Base-by-base conservation (phyloP, 352 stramenopile genomes). In the Phytophthora constricta region DNA sequence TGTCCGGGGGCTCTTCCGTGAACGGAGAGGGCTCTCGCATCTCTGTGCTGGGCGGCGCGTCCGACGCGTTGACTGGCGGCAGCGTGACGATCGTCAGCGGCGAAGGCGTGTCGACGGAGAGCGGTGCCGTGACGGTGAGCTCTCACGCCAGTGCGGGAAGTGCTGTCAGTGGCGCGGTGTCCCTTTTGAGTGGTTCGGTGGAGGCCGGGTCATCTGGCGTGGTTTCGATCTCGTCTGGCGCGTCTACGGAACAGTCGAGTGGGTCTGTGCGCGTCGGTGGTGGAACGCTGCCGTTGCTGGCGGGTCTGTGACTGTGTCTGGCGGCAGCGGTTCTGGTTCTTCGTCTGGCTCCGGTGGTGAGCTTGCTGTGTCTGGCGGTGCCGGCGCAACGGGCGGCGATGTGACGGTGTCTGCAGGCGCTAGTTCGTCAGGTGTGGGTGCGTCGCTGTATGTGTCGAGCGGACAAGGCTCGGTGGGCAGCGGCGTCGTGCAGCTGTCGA, bases 61-160 rank as follows among this genome's bases (percentile, higher is more conserved):
- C 50, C n/a, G 19, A 46, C 20, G 17, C 50, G 28, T 22, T 46
- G 26, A 57, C 50, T 9, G 50, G 50, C 31, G 37, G 37, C 50
- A 42, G 23, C 14, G 37, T 57, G 28, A 45, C 50, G 14, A 28
- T 45, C n/a, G 25, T 28, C 50, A 57, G 37, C 16, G 37, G 50
- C 1, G 37, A 45, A 19, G 37, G 37, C 9, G 34, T 64, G 39
- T 52, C 68, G 31, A 50, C 55, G 3, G 28, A 31, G 53, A 73
- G 60, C 33, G 65, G 54, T 25, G 58, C 62, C 20, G 57, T 76
- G 56, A 61, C 43, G 62, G 9, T 75, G 5, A 43, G 47, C 19
- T 74, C 66, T 37, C 13, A 55, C 5, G 51, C 49, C 37, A 37
- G 64, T 23, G 27, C 42, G 1, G 56, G 39, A 17, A 51, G 45